Percentiles rank a stretch among this genome's conserved stretches.
Evolutionary conservation across 2,329 filamentous ascomycete genomes (phyloP).

Genomic region (Xylariaceae sp.): DNA sequence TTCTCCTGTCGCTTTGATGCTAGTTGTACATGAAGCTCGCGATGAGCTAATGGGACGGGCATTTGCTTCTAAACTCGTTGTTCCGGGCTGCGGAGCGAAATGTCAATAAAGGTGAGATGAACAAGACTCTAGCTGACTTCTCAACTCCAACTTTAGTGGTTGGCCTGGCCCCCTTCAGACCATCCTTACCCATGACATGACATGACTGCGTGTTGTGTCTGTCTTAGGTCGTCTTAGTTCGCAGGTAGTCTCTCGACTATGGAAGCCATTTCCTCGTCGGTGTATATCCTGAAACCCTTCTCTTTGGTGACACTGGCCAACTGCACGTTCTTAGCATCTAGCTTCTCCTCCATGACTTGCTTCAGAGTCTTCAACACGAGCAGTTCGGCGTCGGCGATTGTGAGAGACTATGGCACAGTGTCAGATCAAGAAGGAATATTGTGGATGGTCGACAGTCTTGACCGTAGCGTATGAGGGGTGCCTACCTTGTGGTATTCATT

Average conservation of each 20-base stretch:
- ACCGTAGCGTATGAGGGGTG: background rate
- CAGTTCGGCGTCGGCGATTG: slow-evolving; percentile 87
- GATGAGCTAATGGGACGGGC: too few species aligned
- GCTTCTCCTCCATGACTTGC: slow-evolving; percentile 99
- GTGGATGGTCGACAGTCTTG: background rate
- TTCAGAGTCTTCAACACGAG: slow-evolving; percentile 96
- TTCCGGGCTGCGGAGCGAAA: too few species aligned
- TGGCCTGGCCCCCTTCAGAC: slow-evolving; percentile 6
- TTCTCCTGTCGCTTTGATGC: too few species aligned
- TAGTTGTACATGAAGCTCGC: too few species aligned
- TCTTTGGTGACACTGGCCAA: slow-evolving; percentile 96
- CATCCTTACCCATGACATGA: background rate
- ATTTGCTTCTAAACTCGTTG: too few species aligned
- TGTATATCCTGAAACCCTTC: slow-evolving; percentile 97
- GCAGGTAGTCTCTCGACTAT: slow-evolving; percentile 80
- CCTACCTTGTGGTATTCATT: slow-evolving; percentile 92
- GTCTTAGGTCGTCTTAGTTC: slow-evolving; percentile 41
- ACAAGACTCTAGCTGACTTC: too few species aligned
- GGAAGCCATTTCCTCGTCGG: slow-evolving; percentile 91
- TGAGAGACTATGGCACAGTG: slow-evolving; percentile 61
- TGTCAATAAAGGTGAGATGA: too few species aligned
- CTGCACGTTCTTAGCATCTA: slow-evolving; percentile 98
- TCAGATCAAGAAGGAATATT: slow-evolving; percentile 1
- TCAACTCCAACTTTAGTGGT: slow-evolving; percentile 10
- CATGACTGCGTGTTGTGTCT: too few species aligned